A percentile compares a stretch with the other conserved stretches of the same genome.
phyloP scores from a whole-genome alignment of 345 rosid genomes.

The Camelina sativa region DNA sequence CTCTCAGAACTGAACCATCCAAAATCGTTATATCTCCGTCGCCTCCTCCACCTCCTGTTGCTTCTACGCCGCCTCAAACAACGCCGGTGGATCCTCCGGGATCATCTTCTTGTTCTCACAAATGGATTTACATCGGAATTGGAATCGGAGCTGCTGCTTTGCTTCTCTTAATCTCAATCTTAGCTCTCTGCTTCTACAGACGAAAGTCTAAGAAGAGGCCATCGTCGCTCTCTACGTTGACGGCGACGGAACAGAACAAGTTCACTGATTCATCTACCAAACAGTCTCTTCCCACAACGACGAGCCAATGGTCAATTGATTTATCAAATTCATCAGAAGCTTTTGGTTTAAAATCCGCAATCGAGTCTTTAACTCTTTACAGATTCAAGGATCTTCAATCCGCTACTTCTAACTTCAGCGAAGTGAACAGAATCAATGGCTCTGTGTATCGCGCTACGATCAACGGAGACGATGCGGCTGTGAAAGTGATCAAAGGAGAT shows the following conservation, averaged over 20 bases:
- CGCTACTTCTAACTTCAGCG: slow-evolving; percentile 67
- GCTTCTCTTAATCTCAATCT: slow-evolving; percentile 44
- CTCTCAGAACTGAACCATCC: slow-evolving; percentile 58
- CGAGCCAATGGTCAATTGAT: slow-evolving; percentile 49
- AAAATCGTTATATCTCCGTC: slow-evolving; percentile 28
- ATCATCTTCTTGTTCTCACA: slow-evolving; percentile 56
- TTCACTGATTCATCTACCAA: slow-evolving; percentile 45
- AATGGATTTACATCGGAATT: slow-evolving; percentile 62
- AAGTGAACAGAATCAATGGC: slow-evolving; percentile 63
- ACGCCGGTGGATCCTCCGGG: slow-evolving; percentile 32
- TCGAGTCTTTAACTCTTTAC: slow-evolving; percentile 70
- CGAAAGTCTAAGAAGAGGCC: slow-evolving; percentile 32
- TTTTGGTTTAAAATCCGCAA: slow-evolving; percentile 53
- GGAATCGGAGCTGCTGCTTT: slow-evolving; percentile 60
- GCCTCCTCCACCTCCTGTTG: slow-evolving; percentile 40
- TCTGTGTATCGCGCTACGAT: slow-evolving; percentile 69
- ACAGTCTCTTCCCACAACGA: slow-evolving; percentile 39
- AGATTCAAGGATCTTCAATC: slow-evolving; percentile 58
- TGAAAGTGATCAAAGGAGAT: slow-evolving; percentile 83
- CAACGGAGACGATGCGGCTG: slow-evolving; percentile 75
- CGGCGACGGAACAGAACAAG: slow-evolving; percentile 35
- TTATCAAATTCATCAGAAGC: slow-evolving; percentile 43
- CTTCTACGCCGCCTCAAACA: slow-evolving; percentile 31
- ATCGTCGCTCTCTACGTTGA: too few species aligned
- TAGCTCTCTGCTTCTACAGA: slow-evolving; percentile 43